Conservation (phyloP, 805 yeast species). For the Danielia reshetovae region DNA sequence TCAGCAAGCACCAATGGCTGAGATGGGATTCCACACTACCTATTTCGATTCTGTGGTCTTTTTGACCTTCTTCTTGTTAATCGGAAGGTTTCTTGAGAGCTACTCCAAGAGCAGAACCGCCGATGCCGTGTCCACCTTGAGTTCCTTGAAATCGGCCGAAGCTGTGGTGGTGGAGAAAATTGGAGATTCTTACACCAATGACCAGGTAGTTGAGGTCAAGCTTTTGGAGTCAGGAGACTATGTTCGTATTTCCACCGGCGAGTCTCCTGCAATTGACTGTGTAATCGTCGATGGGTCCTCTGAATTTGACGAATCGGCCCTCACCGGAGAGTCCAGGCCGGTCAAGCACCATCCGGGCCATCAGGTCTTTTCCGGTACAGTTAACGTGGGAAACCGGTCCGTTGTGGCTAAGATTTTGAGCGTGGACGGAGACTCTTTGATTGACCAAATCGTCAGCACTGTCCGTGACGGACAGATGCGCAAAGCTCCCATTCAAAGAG, state of each 20-base stretch:
- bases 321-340: conserved; percentile 61
- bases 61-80: conserved; percentile 63
- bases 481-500: conserved; percentile 68
- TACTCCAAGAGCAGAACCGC: conserved; percentile 66
- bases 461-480: conserved; percentile 72
- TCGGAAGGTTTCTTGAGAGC: conserved; percentile 67
- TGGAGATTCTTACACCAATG: conserved; percentile 19
- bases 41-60: conserved; percentile 80
- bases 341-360: conserved; percentile 57
- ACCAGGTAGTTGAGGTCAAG: conserved; percentile 35
- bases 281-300: conserved; percentile 44
- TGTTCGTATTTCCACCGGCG: conserved; percentile 49
- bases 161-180: conserved; percentile 40
- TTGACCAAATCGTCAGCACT: conserved; percentile 65
- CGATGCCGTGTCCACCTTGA: conserved; percentile 53
- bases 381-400: conserved; percentile 55
- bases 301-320: conserved; percentile 57
- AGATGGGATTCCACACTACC: conserved; percentile 53
- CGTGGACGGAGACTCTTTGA: conserved; percentile 58
- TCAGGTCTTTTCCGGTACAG: conserved; percentile 69
- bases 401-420: conserved; percentile 54
- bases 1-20: conserved; percentile 13
- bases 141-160: conserved; percentile 45
- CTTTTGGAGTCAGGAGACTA: conserved; percentile 50
- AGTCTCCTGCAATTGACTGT: conserved; percentile 59